These are phyloP conservation scores for Poteriospumella lacustris DNA, from an alignment of 108 stramenopile species.

Conservation along the genomic window DNA sequence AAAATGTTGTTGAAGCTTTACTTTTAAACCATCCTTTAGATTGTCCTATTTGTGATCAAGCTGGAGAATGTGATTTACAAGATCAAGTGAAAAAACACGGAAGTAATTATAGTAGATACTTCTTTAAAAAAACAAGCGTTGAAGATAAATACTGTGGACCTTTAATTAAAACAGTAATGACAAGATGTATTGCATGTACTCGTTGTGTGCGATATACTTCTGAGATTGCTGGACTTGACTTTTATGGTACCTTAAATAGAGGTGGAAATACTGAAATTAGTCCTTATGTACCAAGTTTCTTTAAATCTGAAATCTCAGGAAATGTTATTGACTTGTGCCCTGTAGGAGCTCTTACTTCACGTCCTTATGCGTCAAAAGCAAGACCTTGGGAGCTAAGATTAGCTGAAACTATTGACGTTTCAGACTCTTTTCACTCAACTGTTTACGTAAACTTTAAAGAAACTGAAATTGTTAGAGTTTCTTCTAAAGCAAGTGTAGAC, in stretches of 20 bases:
- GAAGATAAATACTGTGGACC: slow-evolving; percentile 40
- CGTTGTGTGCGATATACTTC: slow-evolving; percentile 28
- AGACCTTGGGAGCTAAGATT: slow-evolving; percentile 52
- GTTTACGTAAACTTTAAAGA: slow-evolving; percentile 50
- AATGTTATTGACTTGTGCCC: slow-evolving; percentile 31
- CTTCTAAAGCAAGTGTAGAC: slow-evolving; percentile 47
- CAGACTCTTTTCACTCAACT: slow-evolving; percentile 46
- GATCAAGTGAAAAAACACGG: slow-evolving; percentile 35
- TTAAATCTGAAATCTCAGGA: slow-evolving; percentile 30
- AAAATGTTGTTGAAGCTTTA: slow-evolving; percentile 45
- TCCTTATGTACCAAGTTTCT: slow-evolving; percentile 4
- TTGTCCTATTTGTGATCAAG: slow-evolving; percentile 54
- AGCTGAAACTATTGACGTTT: slow-evolving; percentile 50
- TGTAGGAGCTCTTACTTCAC: slow-evolving; percentile 33
- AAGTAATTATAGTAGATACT: slow-evolving; percentile 7
- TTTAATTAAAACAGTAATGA: slow-evolving; percentile 47
- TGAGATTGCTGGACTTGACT: slow-evolving; percentile 25
- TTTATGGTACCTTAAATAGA: slow-evolving; percentile 29
- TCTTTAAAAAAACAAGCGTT: slow-evolving; percentile 36
- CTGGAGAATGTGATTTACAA: slow-evolving; percentile 51
- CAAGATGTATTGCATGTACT: slow-evolving; percentile 46
- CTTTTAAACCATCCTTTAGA: slow-evolving; percentile 48
- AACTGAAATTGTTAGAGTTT: slow-evolving; percentile 47
- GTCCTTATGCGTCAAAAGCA: slow-evolving; percentile 40
- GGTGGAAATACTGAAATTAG: slow-evolving; percentile 17